Evolutionary conservation across 2,329 filamentous ascomycete species (phyloP).

Genomic region (Huntiella moniliformis): DNA sequence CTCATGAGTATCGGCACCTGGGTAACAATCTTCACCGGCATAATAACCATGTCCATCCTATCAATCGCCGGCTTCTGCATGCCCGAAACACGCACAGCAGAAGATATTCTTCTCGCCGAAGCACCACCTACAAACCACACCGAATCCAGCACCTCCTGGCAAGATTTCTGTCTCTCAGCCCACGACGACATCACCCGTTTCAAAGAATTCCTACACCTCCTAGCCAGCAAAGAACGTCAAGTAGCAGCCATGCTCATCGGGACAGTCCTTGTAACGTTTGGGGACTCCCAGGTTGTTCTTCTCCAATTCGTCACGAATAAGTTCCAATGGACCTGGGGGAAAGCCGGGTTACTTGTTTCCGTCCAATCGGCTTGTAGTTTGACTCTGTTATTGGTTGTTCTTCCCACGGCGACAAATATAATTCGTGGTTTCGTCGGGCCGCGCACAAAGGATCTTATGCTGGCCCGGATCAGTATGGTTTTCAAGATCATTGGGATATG

Average conservation of each 20-base stretch:
- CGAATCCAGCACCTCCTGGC: slow-evolving; percentile 1
- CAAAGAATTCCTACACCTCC: slow-evolving; percentile 6
- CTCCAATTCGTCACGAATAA: slow-evolving; percentile 16
- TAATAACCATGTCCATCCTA: slow-evolving; percentile 8
- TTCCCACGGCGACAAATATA: slow-evolving; percentile 3
- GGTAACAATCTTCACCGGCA: slow-evolving; percentile 11
- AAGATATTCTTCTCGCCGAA: background rate
- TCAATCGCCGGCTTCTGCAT: slow-evolving; percentile 10
- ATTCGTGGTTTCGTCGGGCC: slow-evolving; percentile 4
- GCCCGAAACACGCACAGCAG: slow-evolving; percentile 11
- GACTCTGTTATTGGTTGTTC: slow-evolving; percentile 6
- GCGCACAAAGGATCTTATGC: slow-evolving; percentile 10
- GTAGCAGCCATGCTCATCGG: slow-evolving; percentile 10
- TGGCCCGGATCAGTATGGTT: slow-evolving; percentile 13
- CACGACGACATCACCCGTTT: slow-evolving; percentile 3
- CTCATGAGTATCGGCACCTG: slow-evolving; percentile 12
- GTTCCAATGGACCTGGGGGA: slow-evolving; percentile 14
- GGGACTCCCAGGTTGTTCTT: slow-evolving; percentile 12
- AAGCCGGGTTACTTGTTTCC: slow-evolving; percentile 8
- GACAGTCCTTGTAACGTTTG: slow-evolving; percentile 9
- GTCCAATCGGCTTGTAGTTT: slow-evolving; percentile 10
- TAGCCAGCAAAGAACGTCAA: slow-evolving; percentile 6
- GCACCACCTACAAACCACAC: background rate
- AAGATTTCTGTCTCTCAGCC: slow-evolving; percentile 8
- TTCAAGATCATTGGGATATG: slow-evolving; percentile 12